phyloP scores from a whole-genome alignment of 495 filamentous ascomycete species.

The Tuber microsphaerosporum region DNA sequence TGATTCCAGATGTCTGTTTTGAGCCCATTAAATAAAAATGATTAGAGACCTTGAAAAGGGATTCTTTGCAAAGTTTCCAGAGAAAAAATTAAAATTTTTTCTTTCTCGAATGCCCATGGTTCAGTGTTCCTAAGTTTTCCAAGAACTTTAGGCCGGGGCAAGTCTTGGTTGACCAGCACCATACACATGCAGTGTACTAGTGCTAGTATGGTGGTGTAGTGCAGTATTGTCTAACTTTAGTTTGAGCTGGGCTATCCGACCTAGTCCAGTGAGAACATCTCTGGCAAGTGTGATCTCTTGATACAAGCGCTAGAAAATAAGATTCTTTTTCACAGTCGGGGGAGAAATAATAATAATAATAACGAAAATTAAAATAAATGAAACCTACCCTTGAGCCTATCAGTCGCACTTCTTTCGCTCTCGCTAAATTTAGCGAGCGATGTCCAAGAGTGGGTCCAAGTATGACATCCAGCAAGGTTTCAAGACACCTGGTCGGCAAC shows the following conservation, averaged over 20 bases:
- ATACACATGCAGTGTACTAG: not conserved
- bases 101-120: too few relatives aligned
- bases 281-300: not conserved
- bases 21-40: too few relatives aligned
- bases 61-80: too few relatives aligned
- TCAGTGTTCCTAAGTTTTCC: too few relatives aligned
- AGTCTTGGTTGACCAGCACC: too few relatives aligned
- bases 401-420: not conserved
- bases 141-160: too few relatives aligned
- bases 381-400: not conserved
- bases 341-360: not conserved
- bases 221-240: not conserved
- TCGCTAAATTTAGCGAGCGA: conserved; percentile 4
- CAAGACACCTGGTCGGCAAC: not conserved
- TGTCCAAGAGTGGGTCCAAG: not conserved
- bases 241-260: not conserved
- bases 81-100: too few relatives aligned
- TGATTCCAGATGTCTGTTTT: too few relatives aligned
- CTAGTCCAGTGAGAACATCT: not conserved
- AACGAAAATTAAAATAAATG: not conserved
- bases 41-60: too few relatives aligned
- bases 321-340: not conserved
- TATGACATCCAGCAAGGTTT: not conserved
- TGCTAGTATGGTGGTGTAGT: too few relatives aligned
- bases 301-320: not conserved